These are phyloP conservation scores for Hordeum pubiflorum DNA, from an alignment of 202 grass and related monocot species.

Conservation along the genomic window DNA sequence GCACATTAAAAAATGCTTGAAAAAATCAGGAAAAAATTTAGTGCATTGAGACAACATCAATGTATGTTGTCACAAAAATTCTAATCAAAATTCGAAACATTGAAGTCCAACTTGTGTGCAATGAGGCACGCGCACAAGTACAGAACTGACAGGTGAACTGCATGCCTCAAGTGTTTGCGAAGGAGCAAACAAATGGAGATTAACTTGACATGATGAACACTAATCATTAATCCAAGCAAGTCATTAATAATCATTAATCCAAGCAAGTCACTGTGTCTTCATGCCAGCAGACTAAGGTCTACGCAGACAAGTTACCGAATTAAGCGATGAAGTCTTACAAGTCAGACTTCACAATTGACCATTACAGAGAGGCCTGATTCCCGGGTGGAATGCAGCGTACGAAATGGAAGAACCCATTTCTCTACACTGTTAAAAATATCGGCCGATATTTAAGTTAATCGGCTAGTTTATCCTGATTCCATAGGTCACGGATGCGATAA, in stretches of 20 bases:
- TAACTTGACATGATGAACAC: not conserved
- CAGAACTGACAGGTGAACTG: not conserved
- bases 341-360: not conserved
- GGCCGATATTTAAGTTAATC: too few species aligned
- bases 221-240: not conserved
- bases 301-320: not conserved
- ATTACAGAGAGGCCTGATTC: not conserved
- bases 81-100: too few species aligned
- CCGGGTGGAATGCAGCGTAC: not conserved
- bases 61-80: too few species aligned
- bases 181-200: not conserved
- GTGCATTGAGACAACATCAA: too few species aligned
- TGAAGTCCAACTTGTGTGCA: too few species aligned
- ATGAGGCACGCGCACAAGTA: not conserved
- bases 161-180: not conserved
- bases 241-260: not conserved
- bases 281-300: not conserved
- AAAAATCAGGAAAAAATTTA: too few species aligned
- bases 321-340: not conserved
- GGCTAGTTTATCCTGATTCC: too few species aligned
- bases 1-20: too few species aligned
- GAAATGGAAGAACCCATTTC: not conserved
- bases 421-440: too few species aligned
- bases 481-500: too few species aligned
- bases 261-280: not conserved